Conservation (phyloP, 306 rosid genomes). For the Pterocarpus macrocarpus region DNA sequence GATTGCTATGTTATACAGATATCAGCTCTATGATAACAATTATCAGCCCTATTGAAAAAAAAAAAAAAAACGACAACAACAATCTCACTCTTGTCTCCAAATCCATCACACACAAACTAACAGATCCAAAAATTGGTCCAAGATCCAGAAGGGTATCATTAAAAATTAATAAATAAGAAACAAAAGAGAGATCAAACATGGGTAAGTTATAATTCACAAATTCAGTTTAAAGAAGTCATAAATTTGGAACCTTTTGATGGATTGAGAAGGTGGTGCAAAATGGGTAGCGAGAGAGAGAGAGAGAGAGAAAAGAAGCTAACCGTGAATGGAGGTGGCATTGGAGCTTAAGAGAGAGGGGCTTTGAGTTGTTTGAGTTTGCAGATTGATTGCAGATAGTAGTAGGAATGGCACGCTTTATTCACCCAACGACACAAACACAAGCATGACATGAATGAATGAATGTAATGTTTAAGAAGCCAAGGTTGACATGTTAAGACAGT, state of each 20-base stretch:
- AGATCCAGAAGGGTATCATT: slow-evolving; percentile 48
- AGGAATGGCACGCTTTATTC: slow-evolving; percentile 24
- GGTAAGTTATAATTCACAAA: not conserved
- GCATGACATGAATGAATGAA: not conserved
- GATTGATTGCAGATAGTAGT: slow-evolving; percentile 15
- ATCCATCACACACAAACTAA: slow-evolving; percentile 23
- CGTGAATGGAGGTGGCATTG: slow-evolving; percentile 29
- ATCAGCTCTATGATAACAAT: too few relatives aligned
- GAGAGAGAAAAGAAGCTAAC: slow-evolving; percentile 33
- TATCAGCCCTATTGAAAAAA: too few relatives aligned
- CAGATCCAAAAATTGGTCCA: slow-evolving; percentile 37
- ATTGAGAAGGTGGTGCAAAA: slow-evolving; percentile 1
- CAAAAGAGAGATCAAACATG: slow-evolving; percentile 34
- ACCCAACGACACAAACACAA: not conserved
- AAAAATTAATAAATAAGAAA: not conserved
- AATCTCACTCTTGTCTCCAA: slow-evolving; percentile 13
- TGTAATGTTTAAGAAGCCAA: too few relatives aligned
- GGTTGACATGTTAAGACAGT: not conserved
- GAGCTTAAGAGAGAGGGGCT: not conserved
- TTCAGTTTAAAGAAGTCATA: not conserved
- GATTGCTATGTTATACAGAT: not conserved
- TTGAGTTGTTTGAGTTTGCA: not conserved
- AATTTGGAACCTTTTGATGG: slow-evolving; percentile 1
- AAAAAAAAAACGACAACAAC: not conserved
- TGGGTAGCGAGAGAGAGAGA: not conserved